Conservation (phyloP, 2,329 filamentous ascomycete species). For the Aspergillus pseudoterreus region DNA sequence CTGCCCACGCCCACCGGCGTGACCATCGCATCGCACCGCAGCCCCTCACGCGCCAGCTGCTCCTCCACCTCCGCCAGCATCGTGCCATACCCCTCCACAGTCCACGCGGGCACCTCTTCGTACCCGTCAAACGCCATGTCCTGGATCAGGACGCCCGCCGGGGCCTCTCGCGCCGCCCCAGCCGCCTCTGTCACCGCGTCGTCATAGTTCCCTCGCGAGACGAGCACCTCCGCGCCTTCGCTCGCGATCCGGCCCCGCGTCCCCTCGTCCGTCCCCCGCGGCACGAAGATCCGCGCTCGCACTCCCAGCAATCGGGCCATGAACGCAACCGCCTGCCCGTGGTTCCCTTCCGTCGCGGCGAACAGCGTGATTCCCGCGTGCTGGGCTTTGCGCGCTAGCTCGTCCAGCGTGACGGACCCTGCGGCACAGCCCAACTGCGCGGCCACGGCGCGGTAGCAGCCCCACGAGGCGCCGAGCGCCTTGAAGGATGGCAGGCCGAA, state of each 20-base stretch:
- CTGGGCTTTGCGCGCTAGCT: slow-evolving; percentile 37
- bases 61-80: slow-evolving; percentile 66
- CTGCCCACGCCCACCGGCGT: slow-evolving; percentile 70
- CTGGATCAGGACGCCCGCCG: slow-evolving; percentile 57
- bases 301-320: slow-evolving; percentile 62
- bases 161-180: slow-evolving; percentile 28
- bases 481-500: slow-evolving; percentile 74
- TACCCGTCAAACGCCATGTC: slow-evolving; percentile 68
- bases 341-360: slow-evolving; percentile 72
- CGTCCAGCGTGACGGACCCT: slow-evolving; percentile 40
- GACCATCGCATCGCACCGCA: slow-evolving; percentile 51
- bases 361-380: slow-evolving; percentile 45
- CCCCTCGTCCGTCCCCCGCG: slow-evolving; percentile 51
- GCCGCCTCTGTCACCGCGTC: slow-evolving; percentile 53
- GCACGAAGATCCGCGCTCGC: slow-evolving; percentile 59
- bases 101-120: slow-evolving; percentile 65
- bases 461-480: slow-evolving; percentile 76
- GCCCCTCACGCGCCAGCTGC: slow-evolving; percentile 49
- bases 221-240: slow-evolving; percentile 61
- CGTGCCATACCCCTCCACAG: slow-evolving; percentile 73
- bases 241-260: slow-evolving; percentile 54
- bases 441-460: slow-evolving; percentile 56
- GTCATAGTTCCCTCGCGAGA: slow-evolving; percentile 62
- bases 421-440: slow-evolving; percentile 41
- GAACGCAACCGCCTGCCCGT: slow-evolving; percentile 67